These are phyloP conservation scores for Debaryomyces sp. DNA, from an alignment of 1,139 yeast genomes.

Conservation along the genomic window DNA sequence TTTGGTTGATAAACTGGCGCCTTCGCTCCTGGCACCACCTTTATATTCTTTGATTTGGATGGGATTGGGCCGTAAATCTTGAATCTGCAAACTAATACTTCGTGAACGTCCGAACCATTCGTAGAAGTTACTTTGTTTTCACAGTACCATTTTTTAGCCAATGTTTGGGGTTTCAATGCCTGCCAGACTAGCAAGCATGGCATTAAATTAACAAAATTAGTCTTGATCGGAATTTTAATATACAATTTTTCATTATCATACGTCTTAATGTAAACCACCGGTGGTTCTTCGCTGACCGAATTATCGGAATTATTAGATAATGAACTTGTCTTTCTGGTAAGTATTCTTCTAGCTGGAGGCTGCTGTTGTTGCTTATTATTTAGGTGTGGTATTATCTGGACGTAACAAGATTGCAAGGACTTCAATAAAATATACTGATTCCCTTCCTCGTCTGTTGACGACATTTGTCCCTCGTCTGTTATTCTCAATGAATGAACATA, in stretches of 20 bases:
- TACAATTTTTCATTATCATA: constrained; percentile 50
- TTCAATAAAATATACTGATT: constrained; percentile 37
- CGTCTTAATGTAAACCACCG: constrained; percentile 50
- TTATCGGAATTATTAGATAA: constrained; percentile 1
- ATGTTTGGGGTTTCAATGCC: constrained; percentile 56
- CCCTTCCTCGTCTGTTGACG: constrained; percentile 37
- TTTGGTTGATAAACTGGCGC: constrained; percentile 48
- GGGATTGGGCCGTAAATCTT: constrained; percentile 66
- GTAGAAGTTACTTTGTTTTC: constrained; percentile 39
- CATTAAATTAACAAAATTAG: constrained; percentile 52
- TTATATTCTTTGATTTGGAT: constrained; percentile 42
- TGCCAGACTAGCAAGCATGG: constrained; percentile 66
- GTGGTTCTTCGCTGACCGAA: constrained; percentile 31
- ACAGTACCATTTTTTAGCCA: constrained; percentile 59
- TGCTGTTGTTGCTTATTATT: constrained; percentile 13
- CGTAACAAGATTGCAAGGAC: constrained; percentile 44
- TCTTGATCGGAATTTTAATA: constrained; percentile 45
- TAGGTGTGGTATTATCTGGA: constrained; percentile 39
- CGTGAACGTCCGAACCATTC: constrained; percentile 36
- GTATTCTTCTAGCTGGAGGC: constrained; percentile 13
- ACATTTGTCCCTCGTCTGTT: constrained; percentile 40
- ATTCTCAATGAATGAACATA: constrained; percentile 35
- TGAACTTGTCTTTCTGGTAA: constrained; percentile 10
- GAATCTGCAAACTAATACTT: constrained; percentile 63
- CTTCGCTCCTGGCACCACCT: constrained; percentile 44